Evolutionary conservation across 2,329 filamentous ascomycete species (phyloP).

Genomic region (Chaetothyriales sp.): DNA sequence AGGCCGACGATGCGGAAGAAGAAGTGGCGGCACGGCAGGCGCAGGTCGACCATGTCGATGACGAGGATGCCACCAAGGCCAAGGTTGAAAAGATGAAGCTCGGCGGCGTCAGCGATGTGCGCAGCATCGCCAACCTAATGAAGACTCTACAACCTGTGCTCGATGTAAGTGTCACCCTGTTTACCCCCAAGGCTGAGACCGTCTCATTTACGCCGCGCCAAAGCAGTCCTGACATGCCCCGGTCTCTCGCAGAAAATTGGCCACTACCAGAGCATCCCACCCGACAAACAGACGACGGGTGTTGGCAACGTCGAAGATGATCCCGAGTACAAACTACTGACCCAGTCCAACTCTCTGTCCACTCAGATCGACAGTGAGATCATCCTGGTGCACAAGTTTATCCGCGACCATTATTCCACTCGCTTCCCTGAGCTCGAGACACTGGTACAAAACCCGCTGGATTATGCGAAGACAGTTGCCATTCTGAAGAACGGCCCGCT

Average conservation of each 20-base stretch:
- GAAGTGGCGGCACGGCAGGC: constrained; percentile 25
- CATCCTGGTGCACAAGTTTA: constrained; percentile 85
- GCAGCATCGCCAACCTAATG: constrained; percentile 66
- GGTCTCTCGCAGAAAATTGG: constrained; percentile 57
- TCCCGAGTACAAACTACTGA: constrained; percentile 76
- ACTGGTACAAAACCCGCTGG: constrained; percentile 77
- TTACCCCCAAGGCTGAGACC: constrained; percentile 20
- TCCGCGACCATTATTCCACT: constrained; percentile 86
- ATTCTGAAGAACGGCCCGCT: constrained; percentile 87
- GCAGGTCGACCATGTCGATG: constrained; percentile 46
- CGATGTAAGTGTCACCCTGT: constrained; percentile 48
- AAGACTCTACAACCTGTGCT: constrained; percentile 65
- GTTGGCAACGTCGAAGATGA: constrained; percentile 82
- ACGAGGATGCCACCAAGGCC: constrained; percentile 55
- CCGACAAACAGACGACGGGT: constrained; percentile 47
- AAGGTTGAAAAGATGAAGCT: constrained; percentile 74
- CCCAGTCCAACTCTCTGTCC: constrained; percentile 75
- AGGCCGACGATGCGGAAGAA: constrained; percentile 17
- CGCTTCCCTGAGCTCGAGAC: constrained; percentile 87
- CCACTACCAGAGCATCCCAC: constrained; percentile 55
- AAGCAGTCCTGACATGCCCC: constrained; percentile 54
- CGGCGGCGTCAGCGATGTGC: constrained; percentile 57
- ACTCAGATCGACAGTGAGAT: constrained; percentile 90
- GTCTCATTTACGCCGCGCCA: constrained; percentile 48
- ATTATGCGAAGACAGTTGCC: constrained; percentile 88